A percentile compares a stretch with the other conserved stretches of the same genome.
phyloP scores from a whole-genome alignment of 192 early-diverging fungal genomes.

The Backusella morwellensis region DNA sequence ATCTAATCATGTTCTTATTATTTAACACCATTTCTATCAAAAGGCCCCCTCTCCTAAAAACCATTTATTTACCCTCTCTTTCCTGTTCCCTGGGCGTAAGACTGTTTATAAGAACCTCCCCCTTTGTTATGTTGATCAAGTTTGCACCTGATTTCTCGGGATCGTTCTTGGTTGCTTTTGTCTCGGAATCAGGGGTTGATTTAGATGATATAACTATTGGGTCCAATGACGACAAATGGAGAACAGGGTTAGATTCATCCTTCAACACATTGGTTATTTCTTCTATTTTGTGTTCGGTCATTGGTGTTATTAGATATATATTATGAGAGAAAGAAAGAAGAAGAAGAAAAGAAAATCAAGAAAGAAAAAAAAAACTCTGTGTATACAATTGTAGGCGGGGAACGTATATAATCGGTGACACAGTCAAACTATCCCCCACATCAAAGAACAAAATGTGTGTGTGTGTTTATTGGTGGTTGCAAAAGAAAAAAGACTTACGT shows the following conservation, averaged over 20 bases:
- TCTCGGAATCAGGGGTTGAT: not conserved
- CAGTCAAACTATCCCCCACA: too few species aligned
- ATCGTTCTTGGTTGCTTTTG: not conserved
- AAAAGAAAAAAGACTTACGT: not conserved
- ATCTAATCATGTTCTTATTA: slow-evolving; percentile 1
- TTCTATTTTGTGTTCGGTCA: slow-evolving; percentile 18
- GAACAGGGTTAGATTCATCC: not conserved
- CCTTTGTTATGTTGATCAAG: slow-evolving; percentile 16
- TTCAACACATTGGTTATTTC: slow-evolving; percentile 9
- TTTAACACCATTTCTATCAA: too few species aligned
- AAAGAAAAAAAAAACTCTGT: not conserved
- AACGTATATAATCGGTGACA: not conserved
- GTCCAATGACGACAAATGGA: not conserved
- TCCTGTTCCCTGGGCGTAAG: slow-evolving; percentile 32
- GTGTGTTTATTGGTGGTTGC: not conserved
- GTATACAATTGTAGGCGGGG: not conserved
- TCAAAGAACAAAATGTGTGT: not conserved
- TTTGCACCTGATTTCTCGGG: slow-evolving; percentile 18
- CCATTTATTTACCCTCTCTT: slow-evolving; percentile 21
- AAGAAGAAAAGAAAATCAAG: not conserved
- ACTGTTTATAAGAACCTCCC: slow-evolving; percentile 18
- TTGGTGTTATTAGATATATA: not conserved
- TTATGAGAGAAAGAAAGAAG: not conserved
- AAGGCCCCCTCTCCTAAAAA: too few species aligned
- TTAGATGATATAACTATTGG: not conserved